Evolutionary conservation across 306 rosid species (phyloP).

Genomic region (Pyrus pyrifolia): DNA sequence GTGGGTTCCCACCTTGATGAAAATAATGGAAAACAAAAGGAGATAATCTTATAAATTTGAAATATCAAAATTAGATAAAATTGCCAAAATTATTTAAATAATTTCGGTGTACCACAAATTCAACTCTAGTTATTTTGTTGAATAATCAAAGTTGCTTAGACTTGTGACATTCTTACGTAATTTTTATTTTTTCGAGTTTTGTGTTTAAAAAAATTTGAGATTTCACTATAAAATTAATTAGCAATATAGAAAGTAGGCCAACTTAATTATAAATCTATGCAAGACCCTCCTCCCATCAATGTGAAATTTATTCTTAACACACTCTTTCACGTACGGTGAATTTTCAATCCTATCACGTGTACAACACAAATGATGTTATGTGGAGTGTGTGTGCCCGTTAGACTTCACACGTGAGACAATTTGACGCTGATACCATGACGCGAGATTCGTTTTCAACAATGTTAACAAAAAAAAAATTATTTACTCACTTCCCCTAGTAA

Average conservation of each 20-base stretch:
- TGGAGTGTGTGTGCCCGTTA: too few relatives aligned
- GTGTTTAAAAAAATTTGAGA: too few relatives aligned
- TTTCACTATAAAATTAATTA: rapidly evolving
- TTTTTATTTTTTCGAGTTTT: too few relatives aligned
- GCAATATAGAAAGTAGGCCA: rapidly evolving
- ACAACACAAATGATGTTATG: rapidly evolving
- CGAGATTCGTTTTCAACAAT: too few relatives aligned
- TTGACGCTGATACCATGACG: too few relatives aligned
- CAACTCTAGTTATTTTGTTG: not conserved
- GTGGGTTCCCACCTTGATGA: not conserved
- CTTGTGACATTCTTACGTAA: too few relatives aligned
- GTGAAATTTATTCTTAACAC: too few relatives aligned
- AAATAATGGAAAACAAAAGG: not conserved
- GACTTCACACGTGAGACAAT: too few relatives aligned
- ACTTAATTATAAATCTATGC: too few relatives aligned
- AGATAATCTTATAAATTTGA: not conserved
- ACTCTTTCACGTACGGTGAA: rapidly evolving
- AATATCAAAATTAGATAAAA: not conserved
- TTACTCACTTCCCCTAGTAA: not conserved
- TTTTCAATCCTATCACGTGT: too few relatives aligned
- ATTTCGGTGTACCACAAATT: not conserved
- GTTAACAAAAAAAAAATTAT: too few relatives aligned
- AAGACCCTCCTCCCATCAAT: too few relatives aligned
- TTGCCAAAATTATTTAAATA: not conserved
- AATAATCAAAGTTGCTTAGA: not conserved